Evolutionary conservation across 2,329 filamentous ascomycete genomes (phyloP), one percentile per base, ranked within the genome.

Genomic region (Saccharata proteae): DNA sequence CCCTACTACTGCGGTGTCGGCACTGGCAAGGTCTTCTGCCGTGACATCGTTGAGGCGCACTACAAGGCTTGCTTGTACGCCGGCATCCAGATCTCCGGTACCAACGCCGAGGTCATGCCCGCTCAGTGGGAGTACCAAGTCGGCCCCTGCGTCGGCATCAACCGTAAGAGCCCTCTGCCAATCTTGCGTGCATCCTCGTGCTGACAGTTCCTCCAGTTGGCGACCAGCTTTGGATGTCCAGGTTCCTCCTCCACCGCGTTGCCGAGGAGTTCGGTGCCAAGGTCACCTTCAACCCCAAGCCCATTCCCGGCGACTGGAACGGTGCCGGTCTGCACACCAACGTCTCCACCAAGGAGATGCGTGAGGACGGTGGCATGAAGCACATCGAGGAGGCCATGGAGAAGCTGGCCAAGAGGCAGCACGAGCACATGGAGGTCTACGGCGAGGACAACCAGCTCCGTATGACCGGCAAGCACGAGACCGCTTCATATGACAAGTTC

Each of bases 1-100:
- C 84, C 84, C 40, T 93, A 93, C 73, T 93, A 93, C 79, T 94
- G 88, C 61, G 90, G 88, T 81, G 88, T 94, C 40, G 90, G 90
- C 48, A 81, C 84, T 45, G 85, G 86, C 67, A 92, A 90, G 71
- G 90, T 96, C 52, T 90, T 92, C 64, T 88, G 86, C 77, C 80
- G 88, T 67, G 88, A 98, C 56, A 88, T 98, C 41, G 86, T 98
- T 46, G 88, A 96, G 68, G 79, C 82, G 43, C 83, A 93, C 67
- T 86, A 84, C 77, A 83, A 83, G 65, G 78, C 79, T 44, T 93
- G 75, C 70, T 57, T 96, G 61, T 93, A 84, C 59, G 75, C 88
- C 38, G 79, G 80, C 38, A 71, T 98, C 63, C 77, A 86, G 59
- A 96, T 98, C 62, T 93, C 86, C 16, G 90, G 90, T 53, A 96